Percentiles rank a stretch among this genome's conserved stretches.
phyloP scores from a whole-genome alignment of 2,329 filamentous ascomycete genomes.

The Penicillium sp. region DNA sequence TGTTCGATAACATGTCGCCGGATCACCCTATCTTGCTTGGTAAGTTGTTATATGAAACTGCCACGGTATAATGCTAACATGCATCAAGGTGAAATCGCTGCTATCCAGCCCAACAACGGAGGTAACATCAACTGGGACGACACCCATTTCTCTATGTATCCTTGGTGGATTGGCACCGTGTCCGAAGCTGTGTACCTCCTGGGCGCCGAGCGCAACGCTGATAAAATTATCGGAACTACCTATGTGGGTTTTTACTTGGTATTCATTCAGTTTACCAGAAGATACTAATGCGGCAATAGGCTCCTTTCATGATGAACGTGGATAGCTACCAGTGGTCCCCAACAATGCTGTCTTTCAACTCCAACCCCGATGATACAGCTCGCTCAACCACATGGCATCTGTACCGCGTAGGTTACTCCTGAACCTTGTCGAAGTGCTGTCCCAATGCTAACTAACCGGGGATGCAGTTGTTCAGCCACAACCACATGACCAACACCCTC shows the following conservation, averaged over 20 bases:
- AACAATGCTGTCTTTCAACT: constrained; percentile 31
- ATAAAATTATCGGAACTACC: constrained; percentile 30
- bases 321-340: constrained; percentile 31
- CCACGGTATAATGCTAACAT: neutral
- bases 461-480: constrained; percentile 41
- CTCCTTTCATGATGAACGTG: constrained; percentile 30
- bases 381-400: constrained; percentile 31
- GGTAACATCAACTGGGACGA: constrained; percentile 46
- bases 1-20: constrained; percentile 50
- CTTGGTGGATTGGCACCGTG: constrained; percentile 59
- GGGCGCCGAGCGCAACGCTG: constrained; percentile 59
- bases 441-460: constrained; percentile 22
- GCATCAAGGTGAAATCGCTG: constrained; percentile 27
- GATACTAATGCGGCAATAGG: constrained; percentile 14
- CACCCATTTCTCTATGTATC: constrained; percentile 45
- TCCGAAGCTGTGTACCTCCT: constrained; percentile 64
- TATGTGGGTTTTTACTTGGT: constrained; percentile 19
- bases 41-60: constrained; percentile 2
- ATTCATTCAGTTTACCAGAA: neutral
- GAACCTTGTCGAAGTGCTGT: constrained; percentile 8
- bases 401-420: constrained; percentile 29
- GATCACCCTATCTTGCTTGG: constrained; percentile 28
- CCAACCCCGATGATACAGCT: constrained; percentile 29
- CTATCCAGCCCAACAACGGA: constrained; percentile 43
- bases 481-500: constrained; percentile 46